A percentile compares a stretch with the other conserved stretches of the same genome.
phyloP scores from a whole-genome alignment of 345 rosid genomes.

The Corchorus olitorius region DNA sequence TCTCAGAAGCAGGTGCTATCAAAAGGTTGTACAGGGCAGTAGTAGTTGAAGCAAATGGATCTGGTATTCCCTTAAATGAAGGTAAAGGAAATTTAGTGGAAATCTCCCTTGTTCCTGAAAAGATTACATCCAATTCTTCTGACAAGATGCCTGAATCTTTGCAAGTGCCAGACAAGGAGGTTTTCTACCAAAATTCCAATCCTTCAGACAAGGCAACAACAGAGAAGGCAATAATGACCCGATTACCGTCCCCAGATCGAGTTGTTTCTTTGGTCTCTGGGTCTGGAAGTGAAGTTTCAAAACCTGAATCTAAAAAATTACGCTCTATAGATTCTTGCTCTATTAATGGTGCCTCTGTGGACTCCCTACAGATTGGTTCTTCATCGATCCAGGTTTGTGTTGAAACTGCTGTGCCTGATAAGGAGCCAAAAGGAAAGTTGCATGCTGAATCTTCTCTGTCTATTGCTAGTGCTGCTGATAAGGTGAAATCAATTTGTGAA shows the following conservation, averaged over 20 bases:
- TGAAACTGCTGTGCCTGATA: constrained; percentile 24
- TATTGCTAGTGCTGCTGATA: constrained; percentile 25
- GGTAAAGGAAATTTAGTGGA: constrained; percentile 55
- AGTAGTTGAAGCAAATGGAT: constrained; percentile 62
- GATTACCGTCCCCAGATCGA: constrained; percentile 26
- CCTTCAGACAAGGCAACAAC: constrained; percentile 26
- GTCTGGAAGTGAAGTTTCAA: constrained; percentile 18
- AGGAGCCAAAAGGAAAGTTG: constrained; percentile 38
- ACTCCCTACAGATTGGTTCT: constrained; percentile 27
- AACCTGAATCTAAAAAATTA: constrained; percentile 20
- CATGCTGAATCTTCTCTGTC: constrained; percentile 31
- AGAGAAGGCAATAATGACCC: constrained; percentile 22
- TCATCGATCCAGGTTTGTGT: constrained; percentile 26
- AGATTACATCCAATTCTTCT: constrained; percentile 26
- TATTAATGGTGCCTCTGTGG: constrained; percentile 24
- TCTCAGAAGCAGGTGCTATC: constrained; percentile 61
- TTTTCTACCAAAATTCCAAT: constrained; percentile 28
- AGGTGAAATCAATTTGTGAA: constrained; percentile 29
- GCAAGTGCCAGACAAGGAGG: constrained; percentile 33
- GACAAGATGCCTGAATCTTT: constrained; percentile 34
- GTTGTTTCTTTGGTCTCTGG: constrained; percentile 28
- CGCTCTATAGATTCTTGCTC: constrained; percentile 10
- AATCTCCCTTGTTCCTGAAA: constrained; percentile 66
- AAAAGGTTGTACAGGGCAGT: constrained; percentile 64
- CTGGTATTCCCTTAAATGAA: constrained; percentile 42